Evolutionary conservation across 148 eudicot genomes (phyloP).

Genomic region (Vaccinium corymbosum): DNA sequence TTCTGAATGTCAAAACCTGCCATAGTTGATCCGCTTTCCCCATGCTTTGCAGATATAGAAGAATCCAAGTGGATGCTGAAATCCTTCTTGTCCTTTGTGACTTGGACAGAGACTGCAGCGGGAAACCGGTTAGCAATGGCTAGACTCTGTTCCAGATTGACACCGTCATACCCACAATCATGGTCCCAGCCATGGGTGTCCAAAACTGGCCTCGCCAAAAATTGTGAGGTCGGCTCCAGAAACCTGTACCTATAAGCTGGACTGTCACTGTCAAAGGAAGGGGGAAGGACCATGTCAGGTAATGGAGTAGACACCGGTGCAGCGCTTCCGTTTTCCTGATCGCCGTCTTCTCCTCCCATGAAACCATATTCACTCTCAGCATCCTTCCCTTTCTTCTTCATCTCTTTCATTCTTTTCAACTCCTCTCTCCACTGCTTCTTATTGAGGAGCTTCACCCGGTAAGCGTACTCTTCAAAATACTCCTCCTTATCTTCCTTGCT

Average conservation of each 20-base stretch:
- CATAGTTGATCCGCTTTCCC: constrained; percentile 72
- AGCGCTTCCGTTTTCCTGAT: constrained; percentile 53
- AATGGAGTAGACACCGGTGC: constrained; percentile 86
- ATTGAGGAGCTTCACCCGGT: constrained; percentile 91
- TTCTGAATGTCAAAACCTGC: constrained; percentile 85
- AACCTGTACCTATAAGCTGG: constrained; percentile 87
- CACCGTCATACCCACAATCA: constrained; percentile 99
- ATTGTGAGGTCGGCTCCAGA: constrained; percentile 89
- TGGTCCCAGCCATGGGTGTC: constrained; percentile 99
- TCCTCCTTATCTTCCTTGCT: constrained; percentile 80
- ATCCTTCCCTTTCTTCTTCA: constrained; percentile 59
- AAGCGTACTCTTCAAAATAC: constrained; percentile 87
- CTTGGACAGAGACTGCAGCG: constrained; percentile 57
- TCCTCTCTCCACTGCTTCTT: constrained; percentile 94
- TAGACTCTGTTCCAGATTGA: constrained; percentile 72
- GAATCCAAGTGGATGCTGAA: constrained; percentile 80
- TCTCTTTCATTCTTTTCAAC: constrained; percentile 74
- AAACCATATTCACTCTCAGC: constrained; percentile 31
- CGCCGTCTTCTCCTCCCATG: constrained; percentile 60
- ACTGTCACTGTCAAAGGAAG: constrained; percentile 82
- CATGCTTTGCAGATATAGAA: constrained; percentile 75
- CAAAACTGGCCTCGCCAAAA: constrained; percentile 82
- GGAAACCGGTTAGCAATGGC: constrained; percentile 70
- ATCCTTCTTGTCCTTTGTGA: constrained; percentile 91
- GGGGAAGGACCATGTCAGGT: constrained; percentile 94